Percentiles rank a stretch among this genome's conserved stretches.
These are phyloP conservation scores for Serendipita sp. DNA, from an alignment of 1,284 basidiomycete genomes.

Conservation along the genomic window DNA sequence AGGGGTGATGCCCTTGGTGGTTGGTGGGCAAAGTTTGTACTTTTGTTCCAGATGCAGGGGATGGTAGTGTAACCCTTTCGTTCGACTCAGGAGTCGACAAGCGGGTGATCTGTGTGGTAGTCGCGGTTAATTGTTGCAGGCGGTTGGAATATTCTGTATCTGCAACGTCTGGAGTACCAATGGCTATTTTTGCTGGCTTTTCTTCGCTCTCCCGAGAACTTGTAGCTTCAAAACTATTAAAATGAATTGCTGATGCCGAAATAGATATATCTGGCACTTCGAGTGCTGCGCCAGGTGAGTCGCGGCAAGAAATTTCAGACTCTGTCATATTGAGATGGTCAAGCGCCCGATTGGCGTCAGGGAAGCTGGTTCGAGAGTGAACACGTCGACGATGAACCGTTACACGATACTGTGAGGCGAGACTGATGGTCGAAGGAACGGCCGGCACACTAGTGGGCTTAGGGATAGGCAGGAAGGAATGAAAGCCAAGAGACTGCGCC, in stretches of 20 bases:
- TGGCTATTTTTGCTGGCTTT: no score
- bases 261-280: constrained; percentile 16
- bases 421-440: constrained; percentile 12
- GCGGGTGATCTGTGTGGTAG: no score
- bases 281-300: constrained; percentile 21
- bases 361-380: constrained; percentile 48
- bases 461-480: not conserved
- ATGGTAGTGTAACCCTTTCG: no score
- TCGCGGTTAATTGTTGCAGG: no score
- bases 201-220: no score
- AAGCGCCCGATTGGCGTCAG: constrained; percentile 36
- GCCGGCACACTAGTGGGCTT: not conserved
- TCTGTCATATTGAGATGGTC: constrained; percentile 16
- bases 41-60: no score
- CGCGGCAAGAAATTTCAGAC: not conserved
- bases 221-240: not conserved
- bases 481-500: not conserved
- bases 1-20: no score
- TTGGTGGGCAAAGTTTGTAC: no score
- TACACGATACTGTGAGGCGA: constrained; percentile 44
- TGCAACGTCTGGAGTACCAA: no score
- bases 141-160: no score
- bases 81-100: no score
- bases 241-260: constrained; percentile 15
- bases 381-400: constrained; percentile 47